phyloP scores from a whole-genome alignment of 352 stramenopile species.

The Phytophthora tubulina region DNA sequence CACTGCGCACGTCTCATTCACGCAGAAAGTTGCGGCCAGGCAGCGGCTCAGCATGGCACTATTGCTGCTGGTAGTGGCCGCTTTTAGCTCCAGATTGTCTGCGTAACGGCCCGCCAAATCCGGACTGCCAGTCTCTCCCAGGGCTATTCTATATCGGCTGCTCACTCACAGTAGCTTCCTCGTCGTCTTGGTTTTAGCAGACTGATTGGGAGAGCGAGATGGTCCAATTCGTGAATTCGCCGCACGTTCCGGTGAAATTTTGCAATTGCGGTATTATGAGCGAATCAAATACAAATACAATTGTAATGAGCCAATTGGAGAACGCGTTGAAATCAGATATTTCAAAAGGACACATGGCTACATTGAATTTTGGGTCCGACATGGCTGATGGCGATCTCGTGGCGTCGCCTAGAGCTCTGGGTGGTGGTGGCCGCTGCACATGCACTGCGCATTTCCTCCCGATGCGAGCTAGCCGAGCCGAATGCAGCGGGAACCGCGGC shows the following conservation, averaged over 20 bases:
- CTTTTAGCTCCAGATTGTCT: conserved; percentile 43
- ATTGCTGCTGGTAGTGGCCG: conserved; percentile 19
- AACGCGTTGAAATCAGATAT: background rate
- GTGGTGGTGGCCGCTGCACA: background rate
- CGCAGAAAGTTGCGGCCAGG: conserved; percentile 42
- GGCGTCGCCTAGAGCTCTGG: background rate
- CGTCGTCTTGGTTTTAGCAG: background rate
- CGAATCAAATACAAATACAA: background rate
- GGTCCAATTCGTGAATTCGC: background rate
- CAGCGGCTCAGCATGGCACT: conserved; percentile 43
- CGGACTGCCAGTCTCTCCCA: conserved; percentile 26
- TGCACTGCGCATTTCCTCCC: background rate
- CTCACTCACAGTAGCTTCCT: background rate
- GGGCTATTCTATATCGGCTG: conserved; percentile 9
- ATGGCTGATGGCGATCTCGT: background rate
- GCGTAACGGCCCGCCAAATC: conserved; percentile 43
- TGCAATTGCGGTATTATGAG: background rate
- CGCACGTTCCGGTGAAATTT: conserved; percentile 14
- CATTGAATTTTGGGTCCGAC: conserved; percentile 2
- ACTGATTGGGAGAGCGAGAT: too few relatives aligned
- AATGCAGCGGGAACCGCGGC: conserved; percentile 14
- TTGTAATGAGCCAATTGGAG: conserved; percentile 1
- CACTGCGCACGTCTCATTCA: conserved; percentile 41
- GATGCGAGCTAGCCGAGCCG: background rate
- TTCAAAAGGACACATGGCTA: conserved; percentile 9